Base-by-base conservation (phyloP, 495 filamentous ascomycete species). In the Penicillium dipodomyicola region DNA sequence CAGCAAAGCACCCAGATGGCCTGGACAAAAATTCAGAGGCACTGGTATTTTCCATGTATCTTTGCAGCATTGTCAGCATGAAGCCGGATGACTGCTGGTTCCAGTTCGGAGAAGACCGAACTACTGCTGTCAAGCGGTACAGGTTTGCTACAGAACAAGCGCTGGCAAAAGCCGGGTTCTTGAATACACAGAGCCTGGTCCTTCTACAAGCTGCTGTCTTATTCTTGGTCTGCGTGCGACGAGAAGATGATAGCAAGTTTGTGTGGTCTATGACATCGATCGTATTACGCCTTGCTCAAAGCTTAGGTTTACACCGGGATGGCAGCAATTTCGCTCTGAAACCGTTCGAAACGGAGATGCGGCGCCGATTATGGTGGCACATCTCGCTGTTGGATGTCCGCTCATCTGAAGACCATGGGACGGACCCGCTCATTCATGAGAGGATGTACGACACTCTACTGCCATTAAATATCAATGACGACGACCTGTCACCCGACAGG, bases 321-420 rank as follows among this genome's bases (percentile, higher is more conserved):
- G 90, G 88, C 3, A 80, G 78, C 2, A 79, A 90, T 60, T 91
- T 92, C 55, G 81, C 80, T 22, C 71, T 92, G 5, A 79, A 79
- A 42, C 87, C 90, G 0, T 92, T 91, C 60, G 88, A 96, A 46
- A 83, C 85, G 1, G 92, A 96, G 67, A 90, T 94, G 82, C 82
- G 92, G 49, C 81, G 92, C 48, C 81, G 92, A 2, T 65, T 96
- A 5, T 96, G 91, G 86, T 93, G 90, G 86, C 84, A 88, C 44
- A 80, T 96, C 9, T 87, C 83, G 64, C 74, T 92, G 19, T 67
- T 96, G 44, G 92, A 96, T 67, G 73, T 85, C 3, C 80, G 89
- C 17, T 85, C 90, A 0, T 84, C 88, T 10, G 91, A 96, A 64
- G 91, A 94, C 56, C 87, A 93, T 65, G 92, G 91, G 0, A 88